Base-by-base conservation (phyloP, 495 filamentous ascomycete species). In the Aspergillus affinis region DNA sequence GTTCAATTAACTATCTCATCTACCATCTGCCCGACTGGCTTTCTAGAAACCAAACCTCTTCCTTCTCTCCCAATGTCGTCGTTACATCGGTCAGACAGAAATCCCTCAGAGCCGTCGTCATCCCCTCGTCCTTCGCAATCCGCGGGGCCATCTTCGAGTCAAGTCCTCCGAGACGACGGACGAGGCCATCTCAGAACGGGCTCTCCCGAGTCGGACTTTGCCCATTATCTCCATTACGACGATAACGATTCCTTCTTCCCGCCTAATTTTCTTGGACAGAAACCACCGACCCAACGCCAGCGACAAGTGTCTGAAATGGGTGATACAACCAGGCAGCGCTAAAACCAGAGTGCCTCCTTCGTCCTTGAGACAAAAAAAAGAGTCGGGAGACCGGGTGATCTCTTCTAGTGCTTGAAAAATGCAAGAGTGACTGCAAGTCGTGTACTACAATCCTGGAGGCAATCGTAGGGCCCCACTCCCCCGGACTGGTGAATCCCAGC, bases 201-300 rank as follows among this genome's bases (percentile, higher is more conserved):
- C 51, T 48, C 57, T 17, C 29, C 52, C 2, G 60, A 61, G 15
- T 51, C 58, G n/a, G 41, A 59, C 26, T 5, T 69, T 5, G 64
- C 61, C 23, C 75, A 78, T 63, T 66, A 72, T 59, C 73, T 75
- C 15, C 71, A 75, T 51, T 77, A 72, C 26, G 75, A 78, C 51
- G 75, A 78, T 48, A 76, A 78, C 55, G 72, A 71, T 23, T 66
- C 69, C 51, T 78, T 78, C 59, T 78, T 78, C 32, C 72, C 75
- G n/a, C 75, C 75, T 9, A 65, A 41, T 45, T 70, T 68, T 68
- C 54, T 76, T 12, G 72, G 72, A 2, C 62, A 71, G 54, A 62
- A 71, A 10, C 61, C 57, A 10, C 61, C 47, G 47, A 20, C 21
- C 7, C 44, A 44, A 55, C 19, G 27, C 8, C 44, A 57, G 15